These are phyloP conservation scores for Otatea glauca DNA, from an alignment of 176 grass and related monocot genomes.

Conservation along the genomic window DNA sequence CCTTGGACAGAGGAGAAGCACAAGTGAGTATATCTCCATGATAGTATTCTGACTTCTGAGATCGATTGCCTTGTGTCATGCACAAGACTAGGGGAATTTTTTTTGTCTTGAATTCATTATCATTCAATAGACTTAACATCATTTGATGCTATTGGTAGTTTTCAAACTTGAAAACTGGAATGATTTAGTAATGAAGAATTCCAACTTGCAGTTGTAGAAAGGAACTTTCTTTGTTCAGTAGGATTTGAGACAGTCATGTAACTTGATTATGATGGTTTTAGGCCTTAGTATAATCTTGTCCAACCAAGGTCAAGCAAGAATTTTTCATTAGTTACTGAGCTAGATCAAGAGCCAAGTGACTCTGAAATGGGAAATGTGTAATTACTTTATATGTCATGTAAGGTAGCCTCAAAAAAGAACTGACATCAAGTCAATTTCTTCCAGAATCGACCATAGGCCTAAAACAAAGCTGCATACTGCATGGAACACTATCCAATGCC, in stretches of 20 bases:
- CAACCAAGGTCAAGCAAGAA: background rate
- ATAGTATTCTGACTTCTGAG: slow-evolving; percentile 20
- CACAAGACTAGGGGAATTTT: slow-evolving; percentile 12
- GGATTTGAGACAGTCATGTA: too few species aligned
- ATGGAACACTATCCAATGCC: background rate
- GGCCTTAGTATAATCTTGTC: background rate
- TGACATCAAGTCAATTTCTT: background rate
- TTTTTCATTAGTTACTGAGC: slow-evolving; percentile 11
- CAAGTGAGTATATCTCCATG: slow-evolving; percentile 51
- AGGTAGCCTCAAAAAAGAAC: background rate
- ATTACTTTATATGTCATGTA: too few species aligned
- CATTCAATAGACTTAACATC: slow-evolving; percentile 35
- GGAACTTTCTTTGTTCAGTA: slow-evolving; percentile 17
- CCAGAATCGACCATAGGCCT: too few species aligned
- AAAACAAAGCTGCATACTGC: slow-evolving; percentile 1
- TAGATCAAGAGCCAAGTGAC: background rate
- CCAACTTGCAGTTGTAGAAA: background rate
- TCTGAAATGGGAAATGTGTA: too few species aligned
- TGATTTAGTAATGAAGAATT: too few species aligned
- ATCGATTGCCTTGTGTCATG: slow-evolving; percentile 51
- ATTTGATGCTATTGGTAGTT: slow-evolving; percentile 14
- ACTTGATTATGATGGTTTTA: slow-evolving; percentile 23
- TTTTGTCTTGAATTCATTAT: slow-evolving; percentile 32
- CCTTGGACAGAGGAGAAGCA: slow-evolving; percentile 97
- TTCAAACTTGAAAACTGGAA: background rate